Evolutionary conservation across 768 basidiomycete genomes (phyloP), one percentile per base, ranked within the genome.

Genomic region (Exidia glandulosa): DNA sequence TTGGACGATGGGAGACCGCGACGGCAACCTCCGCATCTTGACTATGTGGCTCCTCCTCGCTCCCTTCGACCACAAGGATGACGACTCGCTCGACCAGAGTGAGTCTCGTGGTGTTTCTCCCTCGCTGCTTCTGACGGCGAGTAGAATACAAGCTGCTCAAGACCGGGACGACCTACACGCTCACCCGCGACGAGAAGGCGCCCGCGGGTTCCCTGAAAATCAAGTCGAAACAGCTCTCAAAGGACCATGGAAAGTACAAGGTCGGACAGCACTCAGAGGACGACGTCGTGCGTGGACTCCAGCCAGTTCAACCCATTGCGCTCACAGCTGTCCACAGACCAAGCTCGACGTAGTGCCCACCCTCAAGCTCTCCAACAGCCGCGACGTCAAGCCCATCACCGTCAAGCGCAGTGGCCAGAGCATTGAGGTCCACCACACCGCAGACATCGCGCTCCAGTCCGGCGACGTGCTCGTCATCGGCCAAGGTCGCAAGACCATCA

Each of bases 141-240:
- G 2, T 62, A 81, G 78, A 74, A 65, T 70, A 67, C 14, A 89
- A 88, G 66, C 69, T 88, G 25, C 73, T 90, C 48, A 88, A 85
- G 68, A 75, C 85, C 2, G 79, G 79, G 16, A 76, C 70, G 36
- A 74, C 73, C 13, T 84, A 87, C 60, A 36, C 65, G 0, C 63
- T 90, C 1, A 86, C 87, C 16, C 76, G 88, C 45, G 52, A 56
- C 25, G 85, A 81, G 69, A 80, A 76, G 1, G 70, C 71, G 7
- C 34, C 59, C 7, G 61, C 62, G 47, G 73, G 74, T 0, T 32
- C 23, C 6, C 71, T 90, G 1, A 31, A 76, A 3, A 71, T 90
- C 52, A 79, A 78, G 61, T 77, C 76, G 72, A 83, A 83, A 66
- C 85, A 81, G 67, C 76, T 91, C 52, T 90, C 88, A 0, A 75